These are phyloP conservation scores for Helicostylum pulchrum DNA, from an alignment of 192 early-diverging fungal species.

Conservation along the genomic window DNA sequence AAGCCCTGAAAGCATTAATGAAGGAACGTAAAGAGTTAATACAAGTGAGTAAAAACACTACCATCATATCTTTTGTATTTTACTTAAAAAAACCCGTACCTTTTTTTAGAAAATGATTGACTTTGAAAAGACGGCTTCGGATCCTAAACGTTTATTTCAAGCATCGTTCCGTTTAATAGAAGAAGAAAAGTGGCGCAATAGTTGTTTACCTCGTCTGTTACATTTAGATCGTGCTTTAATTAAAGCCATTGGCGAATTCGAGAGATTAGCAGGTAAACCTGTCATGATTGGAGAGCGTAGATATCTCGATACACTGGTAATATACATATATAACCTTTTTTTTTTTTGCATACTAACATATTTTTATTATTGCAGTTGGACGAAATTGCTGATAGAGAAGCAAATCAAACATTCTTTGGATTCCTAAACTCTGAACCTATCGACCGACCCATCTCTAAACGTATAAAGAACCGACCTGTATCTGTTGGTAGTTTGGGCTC, in stretches of 20 bases:
- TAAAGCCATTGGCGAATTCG: conserved; percentile 49
- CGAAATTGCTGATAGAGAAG: conserved; percentile 37
- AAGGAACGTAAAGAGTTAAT: conserved; percentile 44
- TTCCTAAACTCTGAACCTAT: conserved; percentile 32
- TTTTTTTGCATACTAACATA: neutral
- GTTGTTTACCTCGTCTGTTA: conserved; percentile 69
- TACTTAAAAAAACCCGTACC: neutral
- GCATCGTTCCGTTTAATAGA: conserved; percentile 77
- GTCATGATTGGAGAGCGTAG: conserved; percentile 28
- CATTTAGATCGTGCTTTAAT: conserved; percentile 59
- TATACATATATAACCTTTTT: neutral
- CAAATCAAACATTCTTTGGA: conserved; percentile 42
- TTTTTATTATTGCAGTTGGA: conserved; percentile 17
- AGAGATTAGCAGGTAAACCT: conserved; percentile 35
- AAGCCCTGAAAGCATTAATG: conserved; percentile 41
- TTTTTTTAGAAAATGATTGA: conserved; percentile 58
- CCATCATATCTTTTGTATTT: too few relatives aligned
- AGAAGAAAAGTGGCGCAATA: conserved; percentile 78
- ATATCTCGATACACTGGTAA: conserved; percentile 33
- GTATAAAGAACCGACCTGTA: conserved; percentile 8
- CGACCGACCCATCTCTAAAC: neutral
- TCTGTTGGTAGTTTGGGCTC: conserved; percentile 12
- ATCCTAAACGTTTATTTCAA: conserved; percentile 69
- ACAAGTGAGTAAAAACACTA: conserved; percentile 32
- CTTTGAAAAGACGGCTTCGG: conserved; percentile 74